Evolutionary conservation across 345 rosid genomes (phyloP).

Genomic region (Citrus inodora): DNA sequence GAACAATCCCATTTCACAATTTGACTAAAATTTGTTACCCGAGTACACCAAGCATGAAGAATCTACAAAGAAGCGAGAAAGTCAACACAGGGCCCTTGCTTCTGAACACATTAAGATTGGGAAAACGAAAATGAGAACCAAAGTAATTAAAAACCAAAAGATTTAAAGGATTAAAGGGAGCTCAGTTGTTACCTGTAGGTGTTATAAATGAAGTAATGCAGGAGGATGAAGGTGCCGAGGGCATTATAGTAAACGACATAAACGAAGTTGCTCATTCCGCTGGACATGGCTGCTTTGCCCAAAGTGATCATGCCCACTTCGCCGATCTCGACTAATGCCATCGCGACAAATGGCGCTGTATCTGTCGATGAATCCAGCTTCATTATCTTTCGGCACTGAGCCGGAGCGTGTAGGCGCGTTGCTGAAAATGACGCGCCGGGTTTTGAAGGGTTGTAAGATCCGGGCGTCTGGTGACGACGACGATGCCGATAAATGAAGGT

Average conservation of each 20-base stretch:
- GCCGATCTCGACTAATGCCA: conserved; percentile 19
- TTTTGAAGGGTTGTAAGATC: neutral
- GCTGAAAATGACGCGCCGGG: neutral
- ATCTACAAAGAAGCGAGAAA: conserved; percentile 8
- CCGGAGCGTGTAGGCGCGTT: neutral
- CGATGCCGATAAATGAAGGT: neutral
- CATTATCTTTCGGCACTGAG: neutral
- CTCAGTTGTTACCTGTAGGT: conserved; percentile 2
- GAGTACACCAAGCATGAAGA: conserved; percentile 19
- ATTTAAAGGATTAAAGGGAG: neutral
- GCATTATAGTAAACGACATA: conserved; percentile 19
- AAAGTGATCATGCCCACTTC: conserved; percentile 17
- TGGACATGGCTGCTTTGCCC: conserved; percentile 18
- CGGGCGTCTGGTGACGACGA: neutral
- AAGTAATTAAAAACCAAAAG: neutral
- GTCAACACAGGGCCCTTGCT: neutral
- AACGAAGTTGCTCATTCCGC: conserved; percentile 24
- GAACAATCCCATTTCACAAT: neutral
- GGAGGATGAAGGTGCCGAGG: conserved; percentile 11
- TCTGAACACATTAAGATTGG: neutral
- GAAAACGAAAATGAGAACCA: neutral
- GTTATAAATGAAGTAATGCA: conserved; percentile 10
- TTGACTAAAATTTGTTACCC: conserved; percentile 12
- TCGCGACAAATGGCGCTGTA: conserved; percentile 14
- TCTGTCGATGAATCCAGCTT: neutral